Evolutionary conservation across 2,329 filamentous ascomycete species (phyloP), one percentile per base, ranked within the genome.

Genomic region (Penicillium sp.): DNA sequence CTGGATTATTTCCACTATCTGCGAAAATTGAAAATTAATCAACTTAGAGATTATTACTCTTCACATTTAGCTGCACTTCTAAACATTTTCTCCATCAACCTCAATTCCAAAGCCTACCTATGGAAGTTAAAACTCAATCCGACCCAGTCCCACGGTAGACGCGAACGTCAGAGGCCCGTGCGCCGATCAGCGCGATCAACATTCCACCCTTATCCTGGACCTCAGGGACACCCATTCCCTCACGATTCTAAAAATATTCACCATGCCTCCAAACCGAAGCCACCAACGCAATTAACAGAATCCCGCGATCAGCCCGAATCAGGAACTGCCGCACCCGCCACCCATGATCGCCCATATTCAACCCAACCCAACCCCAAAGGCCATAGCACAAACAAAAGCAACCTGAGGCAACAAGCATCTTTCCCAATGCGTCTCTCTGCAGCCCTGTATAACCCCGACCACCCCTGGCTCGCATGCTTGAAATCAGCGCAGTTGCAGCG

Each of bases 401-500:
- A 22, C n/a, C n/a, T n/a, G n/a, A n/a, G n/a, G n/a, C n/a, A 29
- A 27, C 28, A 34, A 40, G 44, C 35, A 35, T 18, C 10, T 18
- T 38, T 44, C 29, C 42, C 37, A 46, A 54, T 57, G 58, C 51
- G 50, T 40, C 33, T 54, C 30, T 27, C 36, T 25, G 39, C 40
- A 36, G 38, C 27, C 3, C 39, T 53, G 19, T 33, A 31, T 38
- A 28, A 46, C 35, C 22, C 41, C 8, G 18, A 46, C 25, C 16
- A 49, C 16, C 50, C 53, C 42, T 71, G 68, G 64, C 68, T 76
- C 51, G 53, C 61, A 27, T 55, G 64, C 1, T 68, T 83, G 27
- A 83, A 80, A 61, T 64, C 72, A 27, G 65, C 71, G 35, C 72
- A 81, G 39, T 70, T 89, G 18, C 81, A 82, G 61, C 70, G 75